Evolutionary conservation across 495 filamentous ascomycete genomes (phyloP), one percentile per base, ranked within the genome.

Genomic region (Aspergillus panamensis): DNA sequence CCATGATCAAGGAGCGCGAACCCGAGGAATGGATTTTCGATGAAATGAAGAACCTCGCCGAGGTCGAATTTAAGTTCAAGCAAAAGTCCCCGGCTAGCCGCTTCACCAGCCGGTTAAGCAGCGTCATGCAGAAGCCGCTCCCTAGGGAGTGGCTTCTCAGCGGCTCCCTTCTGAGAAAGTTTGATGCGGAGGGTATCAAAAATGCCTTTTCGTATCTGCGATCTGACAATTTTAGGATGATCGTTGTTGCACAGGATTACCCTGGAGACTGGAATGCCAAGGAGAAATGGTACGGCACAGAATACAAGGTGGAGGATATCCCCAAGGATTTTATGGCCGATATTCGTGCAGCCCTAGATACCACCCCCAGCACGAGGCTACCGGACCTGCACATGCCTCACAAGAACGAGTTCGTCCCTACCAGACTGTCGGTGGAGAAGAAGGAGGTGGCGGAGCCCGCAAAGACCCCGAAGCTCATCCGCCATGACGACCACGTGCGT

Each of bases 201-300:
- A 81, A 88, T 62, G 92, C 85, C 0, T 71, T 97, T 40, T 75
- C 77, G 1, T 89, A 87, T 66, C 73, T 99, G 21, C 80, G 88
- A 25, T 87, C 91, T 4, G 91, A 97, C 67, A 97, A 97, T 68
- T 94, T 97, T 75, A 82, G 88, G 30, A 78, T 96, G 55, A 83
- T 83, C 7, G 78, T 97, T 57, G 85, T 95, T 31, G 89, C 89
- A 31, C 88, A 90, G 68, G 82, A 91, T 13, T 88, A 85, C 58
- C 92, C 91, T 0, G 91, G 89, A 1, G 81, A 84, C n/a, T 92
- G 90, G 86, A 84, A 96, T 52, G 72, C 87, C 61, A 92, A 88
- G 66, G 94, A 99, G 75, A 89, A 90, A 72, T 99, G 95, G 95
- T 99, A 99, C 61, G 93, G 93, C 17, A 99, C 94, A 6, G 92